Conservation (phyloP, 257 asterid species). For the Salvia miltiorrhiza region DNA sequence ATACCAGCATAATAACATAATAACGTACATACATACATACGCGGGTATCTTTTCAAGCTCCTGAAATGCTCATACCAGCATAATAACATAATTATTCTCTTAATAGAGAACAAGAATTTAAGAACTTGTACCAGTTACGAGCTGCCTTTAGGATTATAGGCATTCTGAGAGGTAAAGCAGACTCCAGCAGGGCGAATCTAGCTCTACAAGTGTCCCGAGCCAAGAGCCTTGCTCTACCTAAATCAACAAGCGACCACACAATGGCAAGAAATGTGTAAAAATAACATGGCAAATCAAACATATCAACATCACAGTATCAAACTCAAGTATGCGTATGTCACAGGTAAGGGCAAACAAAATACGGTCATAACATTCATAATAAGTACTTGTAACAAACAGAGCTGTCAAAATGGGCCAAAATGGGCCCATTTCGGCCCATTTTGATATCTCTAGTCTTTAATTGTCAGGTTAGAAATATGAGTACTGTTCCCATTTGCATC, state of each 20-base stretch:
- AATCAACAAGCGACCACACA: slow-evolving; percentile 96
- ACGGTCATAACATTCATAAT: not conserved
- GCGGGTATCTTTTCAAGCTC: too few relatives aligned
- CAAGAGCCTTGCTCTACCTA: slow-evolving; percentile 96
- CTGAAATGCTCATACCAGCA: too few relatives aligned
- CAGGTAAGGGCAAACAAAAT: not conserved
- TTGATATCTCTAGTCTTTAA: too few relatives aligned
- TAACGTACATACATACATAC: too few relatives aligned
- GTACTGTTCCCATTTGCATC: too few relatives aligned
- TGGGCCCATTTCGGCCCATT: too few relatives aligned
- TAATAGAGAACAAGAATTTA: too few relatives aligned
- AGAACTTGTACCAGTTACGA: too few relatives aligned
- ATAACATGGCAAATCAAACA: slow-evolving; percentile 9
- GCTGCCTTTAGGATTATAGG: slow-evolving; percentile 82
- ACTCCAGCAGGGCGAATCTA: slow-evolving; percentile 86
- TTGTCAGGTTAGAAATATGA: too few relatives aligned
- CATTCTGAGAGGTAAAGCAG: slow-evolving; percentile 84
- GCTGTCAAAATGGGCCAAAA: too few relatives aligned
- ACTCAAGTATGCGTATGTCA: not conserved
- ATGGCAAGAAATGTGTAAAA: slow-evolving; percentile 79
- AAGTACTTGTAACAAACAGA: slow-evolving; percentile 9
- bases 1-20: too few relatives aligned
- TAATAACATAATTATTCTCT: too few relatives aligned
- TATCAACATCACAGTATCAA: not conserved
- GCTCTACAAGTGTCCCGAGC: slow-evolving; percentile 97